These are phyloP conservation scores for Rhizophora apiculata DNA, from an alignment of 345 rosid species.

Conservation along the genomic window DNA sequence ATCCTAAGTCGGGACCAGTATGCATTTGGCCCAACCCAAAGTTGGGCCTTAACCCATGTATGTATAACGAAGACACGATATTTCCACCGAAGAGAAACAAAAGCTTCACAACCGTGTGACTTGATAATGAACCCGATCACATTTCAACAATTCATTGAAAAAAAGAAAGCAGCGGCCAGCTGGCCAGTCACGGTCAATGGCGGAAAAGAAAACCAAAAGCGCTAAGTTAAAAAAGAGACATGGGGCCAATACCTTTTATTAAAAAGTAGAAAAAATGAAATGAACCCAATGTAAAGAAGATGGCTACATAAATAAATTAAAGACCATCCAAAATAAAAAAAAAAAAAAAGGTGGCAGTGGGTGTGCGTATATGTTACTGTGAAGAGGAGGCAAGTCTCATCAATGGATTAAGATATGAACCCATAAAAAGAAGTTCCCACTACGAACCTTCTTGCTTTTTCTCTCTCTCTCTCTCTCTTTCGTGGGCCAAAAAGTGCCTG, in stretches of 20 bases:
- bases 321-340: conserved; percentile 8
- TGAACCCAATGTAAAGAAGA: conserved; percentile 2
- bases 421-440: conserved; percentile 74
- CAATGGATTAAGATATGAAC: conserved; percentile 49
- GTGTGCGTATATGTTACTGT: conserved; percentile 31
- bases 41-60: too few relatives aligned
- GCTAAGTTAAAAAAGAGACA: conserved; percentile 12
- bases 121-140: conserved; percentile 15
- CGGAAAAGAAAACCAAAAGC: conserved; percentile 10
- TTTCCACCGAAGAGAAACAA: too few relatives aligned
- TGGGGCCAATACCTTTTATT: conserved; percentile 17
- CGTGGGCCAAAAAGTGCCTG: conserved; percentile 23
- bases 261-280: not conserved
- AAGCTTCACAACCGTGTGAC: not conserved
- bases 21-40: too few relatives aligned
- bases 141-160: conserved; percentile 10
- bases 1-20: not conserved
- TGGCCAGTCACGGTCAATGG: conserved; percentile 21
- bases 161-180: conserved; percentile 19
- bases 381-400: conserved; percentile 50
- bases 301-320: not conserved
- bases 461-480: not conserved
- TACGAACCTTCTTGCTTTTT: not conserved
- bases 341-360: not conserved
- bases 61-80: too few relatives aligned